A percentile compares a stretch with the other conserved stretches of the same genome.
phyloP scores from a whole-genome alignment of 2,329 filamentous ascomycete species.

The Neofusicoccum cordaticola region DNA sequence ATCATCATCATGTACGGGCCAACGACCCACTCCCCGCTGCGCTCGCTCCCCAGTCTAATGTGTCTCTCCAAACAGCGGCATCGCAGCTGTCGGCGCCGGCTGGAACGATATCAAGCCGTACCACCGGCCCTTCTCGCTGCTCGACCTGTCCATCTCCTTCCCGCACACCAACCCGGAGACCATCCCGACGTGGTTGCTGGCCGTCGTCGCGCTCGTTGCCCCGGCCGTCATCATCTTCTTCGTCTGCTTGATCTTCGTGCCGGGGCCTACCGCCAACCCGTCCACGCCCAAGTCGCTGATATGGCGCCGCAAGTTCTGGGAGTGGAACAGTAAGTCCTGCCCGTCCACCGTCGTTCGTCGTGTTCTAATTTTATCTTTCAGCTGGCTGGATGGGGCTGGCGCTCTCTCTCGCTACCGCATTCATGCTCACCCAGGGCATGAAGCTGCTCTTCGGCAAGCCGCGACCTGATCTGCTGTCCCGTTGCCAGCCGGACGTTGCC shows the following conservation, averaged over 20 bases:
- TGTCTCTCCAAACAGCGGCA: constrained; percentile 34
- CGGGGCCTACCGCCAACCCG: constrained; percentile 64
- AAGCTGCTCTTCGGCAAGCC: constrained; percentile 71
- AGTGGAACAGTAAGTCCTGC: constrained; percentile 59
- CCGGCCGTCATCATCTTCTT: constrained; percentile 68
- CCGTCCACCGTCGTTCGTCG: not conserved
- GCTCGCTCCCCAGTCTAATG: not conserved
- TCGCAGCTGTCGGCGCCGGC: constrained; percentile 58
- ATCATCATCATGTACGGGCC: constrained; percentile 59
- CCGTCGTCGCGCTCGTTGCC: constrained; percentile 60
- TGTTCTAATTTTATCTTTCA: not conserved
- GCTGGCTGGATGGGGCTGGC: constrained; percentile 77
- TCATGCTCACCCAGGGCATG: constrained; percentile 79
- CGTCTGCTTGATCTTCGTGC: constrained; percentile 67
- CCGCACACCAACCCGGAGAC: constrained; percentile 70
- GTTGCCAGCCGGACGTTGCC: constrained; percentile 72
- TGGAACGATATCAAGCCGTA: constrained; percentile 63
- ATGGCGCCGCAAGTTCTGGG: constrained; percentile 85
- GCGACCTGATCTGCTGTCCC: constrained; percentile 61
- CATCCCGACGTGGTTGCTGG: constrained; percentile 64
- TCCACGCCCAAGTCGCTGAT: constrained; percentile 63
- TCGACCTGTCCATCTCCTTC: constrained; percentile 76
- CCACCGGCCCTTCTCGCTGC: constrained; percentile 67
- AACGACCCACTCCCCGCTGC: not conserved
- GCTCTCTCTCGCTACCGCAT: constrained; percentile 67